phyloP scores from a whole-genome alignment of 345 rosid species.

The Gossypium rotundifolium region DNA sequence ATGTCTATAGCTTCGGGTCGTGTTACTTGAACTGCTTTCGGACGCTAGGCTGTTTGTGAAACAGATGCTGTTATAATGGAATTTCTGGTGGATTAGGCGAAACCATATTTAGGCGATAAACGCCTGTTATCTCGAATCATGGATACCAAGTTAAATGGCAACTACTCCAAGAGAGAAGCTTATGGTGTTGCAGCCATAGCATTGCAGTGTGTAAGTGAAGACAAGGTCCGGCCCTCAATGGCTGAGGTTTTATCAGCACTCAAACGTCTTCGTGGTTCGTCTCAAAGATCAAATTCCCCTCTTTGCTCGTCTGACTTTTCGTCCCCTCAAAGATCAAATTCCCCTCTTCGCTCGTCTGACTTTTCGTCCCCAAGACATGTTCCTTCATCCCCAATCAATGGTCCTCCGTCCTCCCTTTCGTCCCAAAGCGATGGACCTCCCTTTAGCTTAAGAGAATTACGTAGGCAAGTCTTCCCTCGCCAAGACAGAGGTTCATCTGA shows the following conservation, averaged over 20 bases:
- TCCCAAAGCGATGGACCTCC: too few relatives aligned
- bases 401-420: too few relatives aligned
- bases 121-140: conserved; percentile 59
- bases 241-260: conserved; percentile 43
- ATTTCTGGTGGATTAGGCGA: conserved; percentile 78
- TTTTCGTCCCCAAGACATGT: too few relatives aligned
- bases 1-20: conserved; percentile 72
- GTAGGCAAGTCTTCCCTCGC: too few relatives aligned
- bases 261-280: conserved; percentile 11
- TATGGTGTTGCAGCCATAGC: conserved; percentile 49
- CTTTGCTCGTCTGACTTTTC: too few relatives aligned
- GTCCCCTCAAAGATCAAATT: background rate
- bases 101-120: conserved; percentile 52
- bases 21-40: conserved; percentile 55
- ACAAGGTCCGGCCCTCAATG: conserved; percentile 65
- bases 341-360: too few relatives aligned
- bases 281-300: too few relatives aligned
- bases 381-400: too few relatives aligned
- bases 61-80: conserved; percentile 44
- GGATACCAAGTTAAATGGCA: conserved; percentile 70
- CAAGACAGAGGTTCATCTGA: too few relatives aligned
- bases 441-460: too few relatives aligned
- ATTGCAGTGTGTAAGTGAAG: conserved; percentile 48
- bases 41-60: conserved; percentile 47
- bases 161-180: conserved; percentile 61